These are phyloP conservation scores for Colletotrichum sp. DNA, from an alignment of 2,329 filamentous ascomycete genomes.

Conservation along the genomic window DNA sequence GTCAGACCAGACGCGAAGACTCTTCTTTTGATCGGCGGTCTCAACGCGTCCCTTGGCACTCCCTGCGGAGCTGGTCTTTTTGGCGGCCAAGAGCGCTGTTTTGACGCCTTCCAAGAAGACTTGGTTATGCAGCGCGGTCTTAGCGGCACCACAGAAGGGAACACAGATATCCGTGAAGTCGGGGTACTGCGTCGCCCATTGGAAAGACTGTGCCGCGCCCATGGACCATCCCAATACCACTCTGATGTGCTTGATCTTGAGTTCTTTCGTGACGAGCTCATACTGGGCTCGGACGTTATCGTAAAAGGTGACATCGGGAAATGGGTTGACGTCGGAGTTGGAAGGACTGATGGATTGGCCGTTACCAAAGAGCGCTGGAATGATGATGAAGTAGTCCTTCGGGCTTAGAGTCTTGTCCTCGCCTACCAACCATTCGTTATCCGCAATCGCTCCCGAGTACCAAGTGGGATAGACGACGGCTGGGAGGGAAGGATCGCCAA, in stretches of 20 bases:
- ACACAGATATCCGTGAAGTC: conserved; percentile 51
- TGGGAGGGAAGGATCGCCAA: conserved; percentile 66
- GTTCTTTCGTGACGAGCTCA: conserved; percentile 40
- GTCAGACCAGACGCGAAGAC: conserved; percentile 39
- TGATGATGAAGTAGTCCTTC: conserved; percentile 51
- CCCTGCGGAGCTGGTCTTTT: conserved; percentile 55
- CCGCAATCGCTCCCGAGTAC: conserved; percentile 67
- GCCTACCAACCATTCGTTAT: conserved; percentile 79
- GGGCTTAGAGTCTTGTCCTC: conserved; percentile 69
- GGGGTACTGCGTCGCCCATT: conserved; percentile 55
- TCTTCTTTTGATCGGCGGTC: conserved; percentile 21
- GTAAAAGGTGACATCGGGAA: conserved; percentile 50
- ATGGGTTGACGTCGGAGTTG: conserved; percentile 43
- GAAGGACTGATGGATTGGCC: conserved; percentile 60
- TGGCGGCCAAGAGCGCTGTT: conserved; percentile 47
- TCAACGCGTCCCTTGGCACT: conserved; percentile 33
- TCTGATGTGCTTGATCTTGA: conserved; percentile 47
- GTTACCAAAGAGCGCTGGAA: conserved; percentile 57
- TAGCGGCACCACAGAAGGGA: conserved; percentile 55
- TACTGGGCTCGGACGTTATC: conserved; percentile 60
- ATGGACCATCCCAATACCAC: conserved; percentile 61
- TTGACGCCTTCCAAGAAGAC: conserved; percentile 61
- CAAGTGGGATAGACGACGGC: conserved; percentile 79
- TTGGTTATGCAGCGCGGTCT: conserved; percentile 56
- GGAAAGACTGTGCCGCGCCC: conserved; percentile 59